These are phyloP conservation scores for Lasiodiplodia hormozganensis DNA, from an alignment of 2,329 filamentous ascomycete genomes.

Conservation along the genomic window DNA sequence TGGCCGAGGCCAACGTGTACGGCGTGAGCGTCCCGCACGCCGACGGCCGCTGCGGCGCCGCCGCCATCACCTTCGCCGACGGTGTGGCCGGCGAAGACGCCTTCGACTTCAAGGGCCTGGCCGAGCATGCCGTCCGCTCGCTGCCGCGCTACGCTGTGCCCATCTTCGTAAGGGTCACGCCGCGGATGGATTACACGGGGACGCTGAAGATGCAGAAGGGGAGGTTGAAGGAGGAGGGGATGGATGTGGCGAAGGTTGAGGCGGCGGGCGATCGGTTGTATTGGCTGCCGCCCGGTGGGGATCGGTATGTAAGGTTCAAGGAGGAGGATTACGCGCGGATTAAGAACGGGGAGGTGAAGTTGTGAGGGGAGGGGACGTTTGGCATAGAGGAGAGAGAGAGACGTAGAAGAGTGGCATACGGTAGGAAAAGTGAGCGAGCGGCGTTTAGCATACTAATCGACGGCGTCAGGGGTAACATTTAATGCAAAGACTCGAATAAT, in stretches of 20 bases:
- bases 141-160: constrained; percentile 57
- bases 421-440: not conserved
- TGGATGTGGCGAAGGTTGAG: constrained; percentile 51
- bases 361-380: constrained; percentile 18
- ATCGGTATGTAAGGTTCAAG: constrained; percentile 48
- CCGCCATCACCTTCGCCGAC: constrained; percentile 49
- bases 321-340: constrained; percentile 47
- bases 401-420: not conserved
- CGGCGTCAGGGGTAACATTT: not conserved
- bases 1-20: constrained; percentile 59
- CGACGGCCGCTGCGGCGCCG: constrained; percentile 61
- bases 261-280: constrained; percentile 46
- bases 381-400: not conserved
- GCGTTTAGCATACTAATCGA: not conserved
- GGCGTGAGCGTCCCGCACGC: constrained; percentile 55
- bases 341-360: constrained; percentile 37
- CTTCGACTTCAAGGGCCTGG: constrained; percentile 45
- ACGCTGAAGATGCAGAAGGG: constrained; percentile 56
- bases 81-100: constrained; percentile 38
- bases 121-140: constrained; percentile 46
- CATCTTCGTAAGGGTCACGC: constrained; percentile 50
- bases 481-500: not conserved
- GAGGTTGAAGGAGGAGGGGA: constrained; percentile 50
- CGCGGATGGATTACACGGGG: constrained; percentile 52
- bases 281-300: constrained; percentile 47